Evolutionary conservation across 2,329 filamentous ascomycete genomes (phyloP), one percentile per base, ranked within the genome.

Genomic region (Rhynchosporium graminicola): DNA sequence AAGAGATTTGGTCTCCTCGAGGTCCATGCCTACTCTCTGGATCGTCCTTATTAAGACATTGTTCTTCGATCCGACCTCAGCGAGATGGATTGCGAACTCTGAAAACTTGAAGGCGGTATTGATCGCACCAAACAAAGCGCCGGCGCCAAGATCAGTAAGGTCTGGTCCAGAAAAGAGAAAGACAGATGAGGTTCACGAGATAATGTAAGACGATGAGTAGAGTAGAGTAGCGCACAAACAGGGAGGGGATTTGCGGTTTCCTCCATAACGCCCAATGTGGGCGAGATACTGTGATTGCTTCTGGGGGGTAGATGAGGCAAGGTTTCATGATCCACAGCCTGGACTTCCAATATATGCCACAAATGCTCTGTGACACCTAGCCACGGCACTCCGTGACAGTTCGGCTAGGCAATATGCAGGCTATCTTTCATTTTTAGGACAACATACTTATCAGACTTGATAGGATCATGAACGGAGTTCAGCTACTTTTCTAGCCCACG

Each of bases 71-170:
- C 47, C 57, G 29, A 65, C 63, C 10, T 31, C 31, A 13, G 42
- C 52, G 15, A 65, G 61, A 40, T 63, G 46, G 4, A 65, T 48
- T 1, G 55, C 63, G 9, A 52, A 65, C 40, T 65, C 63, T 7
- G 63, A 57, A 50, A 65, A 57, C 28, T 61, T 65, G 54, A 65
- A 63, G n/a, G 61, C 58, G 36, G 29, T 63, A 50, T 65, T 65
- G 15, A 65, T 36, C 28, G 55, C 52, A 26, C 51, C 61, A 38
- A 65, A 65, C 8, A 60, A 42, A 29, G 62, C 59, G 42, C 47
- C 57, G 6, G 52, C 47, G 31, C 58, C 54, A 9, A 56, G 26
- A 12, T 56, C 54, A 26, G 54, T 38, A 36, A 56, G 43, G 12
- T 29, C 28, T 10, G 20, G 38, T 45, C 29, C 52, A 29, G 38